These are phyloP conservation scores for Spathaspora sp. DNA, from an alignment of 805 yeast species.

Conservation along the genomic window DNA sequence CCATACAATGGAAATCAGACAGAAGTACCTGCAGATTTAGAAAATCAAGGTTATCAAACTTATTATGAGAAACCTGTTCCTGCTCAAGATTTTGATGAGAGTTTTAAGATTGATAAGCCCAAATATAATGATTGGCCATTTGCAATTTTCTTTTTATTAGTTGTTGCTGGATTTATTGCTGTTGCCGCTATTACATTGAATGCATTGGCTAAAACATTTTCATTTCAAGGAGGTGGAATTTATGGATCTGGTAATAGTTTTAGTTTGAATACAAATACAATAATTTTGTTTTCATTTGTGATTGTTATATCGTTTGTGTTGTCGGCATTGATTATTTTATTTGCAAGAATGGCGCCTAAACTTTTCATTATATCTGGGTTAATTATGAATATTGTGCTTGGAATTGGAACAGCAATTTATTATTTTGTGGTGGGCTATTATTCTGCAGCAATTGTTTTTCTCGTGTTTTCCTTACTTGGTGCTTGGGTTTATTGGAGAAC, in stretches of 20 bases:
- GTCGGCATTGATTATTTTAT: slow-evolving; percentile 50
- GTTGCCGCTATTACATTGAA: slow-evolving; percentile 66
- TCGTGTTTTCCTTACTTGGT: slow-evolving; percentile 59
- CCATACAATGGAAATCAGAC: slow-evolving; percentile 1
- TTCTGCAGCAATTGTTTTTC: slow-evolving; percentile 76
- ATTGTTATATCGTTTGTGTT: slow-evolving; percentile 57
- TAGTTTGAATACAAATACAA: slow-evolving; percentile 71
- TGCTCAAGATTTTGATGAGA: slow-evolving; percentile 53
- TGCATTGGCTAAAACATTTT: slow-evolving; percentile 55
- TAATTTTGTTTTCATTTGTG: slow-evolving; percentile 64
- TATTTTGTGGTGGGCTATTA: slow-evolving; percentile 66
- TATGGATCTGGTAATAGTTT: slow-evolving; percentile 52
- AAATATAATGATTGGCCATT: slow-evolving; percentile 71
- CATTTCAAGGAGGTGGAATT: slow-evolving; percentile 59
- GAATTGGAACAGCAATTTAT: slow-evolving; percentile 73
- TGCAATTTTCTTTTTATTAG: slow-evolving; percentile 45
- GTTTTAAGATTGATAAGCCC: slow-evolving; percentile 63
- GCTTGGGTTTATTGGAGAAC: slow-evolving; percentile 74
- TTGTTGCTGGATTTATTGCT: slow-evolving; percentile 63
- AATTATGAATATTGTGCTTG: slow-evolving; percentile 60
- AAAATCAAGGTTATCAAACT: slow-evolving; percentile 16
- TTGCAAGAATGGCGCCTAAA: slow-evolving; percentile 64
- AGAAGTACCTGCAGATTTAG: slow-evolving; percentile 24
- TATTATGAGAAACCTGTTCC: slow-evolving; percentile 30
- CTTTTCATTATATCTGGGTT: slow-evolving; percentile 68